Evolutionary conservation across 345 rosid genomes (phyloP).

Genomic region (Jatropha curcas): DNA sequence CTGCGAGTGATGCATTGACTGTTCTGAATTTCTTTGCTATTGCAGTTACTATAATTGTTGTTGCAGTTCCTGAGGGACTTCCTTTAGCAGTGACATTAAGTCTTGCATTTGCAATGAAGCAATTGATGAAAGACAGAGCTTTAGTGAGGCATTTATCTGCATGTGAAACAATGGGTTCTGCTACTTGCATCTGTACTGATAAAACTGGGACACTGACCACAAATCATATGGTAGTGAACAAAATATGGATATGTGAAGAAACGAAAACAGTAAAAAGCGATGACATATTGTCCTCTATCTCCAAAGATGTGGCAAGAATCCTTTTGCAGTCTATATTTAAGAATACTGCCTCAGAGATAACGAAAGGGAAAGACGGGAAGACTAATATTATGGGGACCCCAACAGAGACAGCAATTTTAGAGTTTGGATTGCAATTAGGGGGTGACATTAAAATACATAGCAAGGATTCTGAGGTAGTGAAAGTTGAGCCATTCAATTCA

Average conservation of each 20-base stretch:
- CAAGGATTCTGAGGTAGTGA: constrained; percentile 52
- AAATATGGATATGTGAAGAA: constrained; percentile 66
- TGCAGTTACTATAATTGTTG: constrained; percentile 91
- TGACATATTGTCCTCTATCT: constrained; percentile 37
- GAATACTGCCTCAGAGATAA: constrained; percentile 67
- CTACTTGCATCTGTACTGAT: constrained; percentile 91
- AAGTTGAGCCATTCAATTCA: constrained; percentile 79
- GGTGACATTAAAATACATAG: constrained; percentile 53
- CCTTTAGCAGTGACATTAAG: constrained; percentile 95
- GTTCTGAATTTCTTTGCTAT: constrained; percentile 79
- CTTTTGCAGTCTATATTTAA: constrained; percentile 71
- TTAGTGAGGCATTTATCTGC: constrained; percentile 92
- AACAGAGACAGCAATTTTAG: constrained; percentile 68
- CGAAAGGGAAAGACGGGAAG: constrained; percentile 60
- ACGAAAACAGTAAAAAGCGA: constrained; percentile 15
- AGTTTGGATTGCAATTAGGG: constrained; percentile 65
- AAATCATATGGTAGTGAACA: constrained; percentile 86
- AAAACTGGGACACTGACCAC: constrained; percentile 97
- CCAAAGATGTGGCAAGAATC: constrained; percentile 39
- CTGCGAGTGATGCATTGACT: constrained; percentile 60
- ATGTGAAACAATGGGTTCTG: constrained; percentile 98
- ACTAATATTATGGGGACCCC: constrained; percentile 65
- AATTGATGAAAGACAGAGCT: constrained; percentile 83
- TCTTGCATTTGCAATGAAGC: constrained; percentile 94
- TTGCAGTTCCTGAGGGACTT: constrained; percentile 97